Evolutionary conservation across 495 filamentous ascomycete genomes (phyloP).

Genomic region (Parathielavia appendiculata): DNA sequence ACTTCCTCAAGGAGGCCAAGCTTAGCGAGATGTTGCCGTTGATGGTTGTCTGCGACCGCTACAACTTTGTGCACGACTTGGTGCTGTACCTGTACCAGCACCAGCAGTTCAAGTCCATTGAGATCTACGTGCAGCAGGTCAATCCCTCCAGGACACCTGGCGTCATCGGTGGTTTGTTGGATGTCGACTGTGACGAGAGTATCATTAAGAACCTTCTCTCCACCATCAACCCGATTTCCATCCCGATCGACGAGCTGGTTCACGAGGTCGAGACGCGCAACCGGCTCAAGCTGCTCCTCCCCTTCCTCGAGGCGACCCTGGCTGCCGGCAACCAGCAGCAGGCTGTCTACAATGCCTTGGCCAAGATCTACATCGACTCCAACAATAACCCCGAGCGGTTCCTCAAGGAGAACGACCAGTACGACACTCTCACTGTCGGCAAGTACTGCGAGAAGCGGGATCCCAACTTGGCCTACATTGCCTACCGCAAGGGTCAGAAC

Average conservation of each 20-base stretch:
- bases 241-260: constrained; percentile 95
- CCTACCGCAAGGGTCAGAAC: constrained; percentile 94
- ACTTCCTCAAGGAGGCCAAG: constrained; percentile 96
- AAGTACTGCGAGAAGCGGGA: constrained; percentile 99
- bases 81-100: constrained; percentile 98
- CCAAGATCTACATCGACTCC: constrained; percentile 99
- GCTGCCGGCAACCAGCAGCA: constrained; percentile 92
- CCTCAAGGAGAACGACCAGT: constrained; percentile 95
- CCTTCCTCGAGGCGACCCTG: constrained; percentile 92
- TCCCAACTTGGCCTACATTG: constrained; percentile 92
- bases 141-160: constrained; percentile 91
- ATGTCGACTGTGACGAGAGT: constrained; percentile 93
- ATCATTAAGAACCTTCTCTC: constrained; percentile 92
- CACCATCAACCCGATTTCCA: constrained; percentile 75
- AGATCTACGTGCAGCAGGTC: constrained; percentile 98
- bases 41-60: constrained; percentile 97
- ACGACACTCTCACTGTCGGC: constrained; percentile 86
- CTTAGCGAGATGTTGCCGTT: constrained; percentile 89
- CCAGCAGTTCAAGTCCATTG: constrained; percentile 99
- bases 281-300: constrained; percentile 88
- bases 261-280: constrained; percentile 92
- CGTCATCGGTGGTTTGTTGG: constrained; percentile 91
- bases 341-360: constrained; percentile 95
- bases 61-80: constrained; percentile 96
- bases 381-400: constrained; percentile 99